phyloP scores from a whole-genome alignment of 441 rosid species.

The Corymbia calophylla region DNA sequence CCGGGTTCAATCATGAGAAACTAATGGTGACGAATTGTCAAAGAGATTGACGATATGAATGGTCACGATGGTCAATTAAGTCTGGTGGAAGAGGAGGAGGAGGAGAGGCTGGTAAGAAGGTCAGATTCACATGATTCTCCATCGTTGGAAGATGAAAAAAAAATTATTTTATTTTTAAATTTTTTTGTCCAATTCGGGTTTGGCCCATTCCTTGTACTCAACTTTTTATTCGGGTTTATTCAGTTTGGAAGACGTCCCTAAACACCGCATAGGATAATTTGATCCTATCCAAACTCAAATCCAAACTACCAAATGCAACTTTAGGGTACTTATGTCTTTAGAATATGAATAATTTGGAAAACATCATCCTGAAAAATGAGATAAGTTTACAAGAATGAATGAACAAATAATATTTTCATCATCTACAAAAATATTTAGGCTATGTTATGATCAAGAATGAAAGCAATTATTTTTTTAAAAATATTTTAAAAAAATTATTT shows the following conservation, averaged over 20 bases:
- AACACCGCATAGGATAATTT: no score
- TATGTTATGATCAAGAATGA: no score
- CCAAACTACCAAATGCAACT: fast-evolving
- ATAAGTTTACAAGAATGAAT: no score
- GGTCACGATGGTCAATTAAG: background rate
- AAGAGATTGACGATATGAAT: background rate
- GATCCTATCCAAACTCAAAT: background rate
- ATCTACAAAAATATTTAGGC: no score
- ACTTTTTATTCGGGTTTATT: no score
- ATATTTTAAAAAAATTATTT: no score
- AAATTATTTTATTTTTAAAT: no score
- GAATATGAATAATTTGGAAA: no score
- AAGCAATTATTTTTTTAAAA: no score
- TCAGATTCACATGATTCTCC: background rate
- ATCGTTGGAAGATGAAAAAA: background rate
- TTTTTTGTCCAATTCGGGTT: background rate
- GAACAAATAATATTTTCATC: no score
- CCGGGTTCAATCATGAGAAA: background rate
- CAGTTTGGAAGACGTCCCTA: fast-evolving
- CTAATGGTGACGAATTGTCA: background rate
- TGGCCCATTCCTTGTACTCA: no score
- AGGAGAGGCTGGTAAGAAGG: background rate
- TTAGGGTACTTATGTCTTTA: background rate
- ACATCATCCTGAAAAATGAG: no score
- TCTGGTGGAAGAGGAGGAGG: background rate